Evolutionary conservation across 2,329 filamentous ascomycete genomes (phyloP).

Genomic region (Sarocladium strictum): DNA sequence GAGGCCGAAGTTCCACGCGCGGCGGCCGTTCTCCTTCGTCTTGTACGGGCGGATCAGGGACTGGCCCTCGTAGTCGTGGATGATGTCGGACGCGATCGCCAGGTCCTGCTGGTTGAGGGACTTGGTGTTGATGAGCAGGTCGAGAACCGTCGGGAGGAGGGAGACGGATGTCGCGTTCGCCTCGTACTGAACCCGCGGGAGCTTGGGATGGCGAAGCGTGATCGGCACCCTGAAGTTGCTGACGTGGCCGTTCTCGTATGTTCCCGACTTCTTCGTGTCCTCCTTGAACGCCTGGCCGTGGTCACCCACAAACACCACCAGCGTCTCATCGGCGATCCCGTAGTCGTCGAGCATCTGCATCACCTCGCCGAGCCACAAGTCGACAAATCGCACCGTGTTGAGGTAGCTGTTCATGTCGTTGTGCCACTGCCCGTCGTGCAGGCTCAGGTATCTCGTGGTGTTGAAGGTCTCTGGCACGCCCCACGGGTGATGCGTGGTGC

Average conservation of each 20-base stretch:
- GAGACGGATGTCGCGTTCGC: slow-evolving; percentile 34
- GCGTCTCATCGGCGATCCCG: slow-evolving; percentile 36
- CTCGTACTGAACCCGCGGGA: slow-evolving; percentile 34
- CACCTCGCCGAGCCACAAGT: slow-evolving; percentile 32
- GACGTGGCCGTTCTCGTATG: slow-evolving; percentile 37
- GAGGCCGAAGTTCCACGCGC: slow-evolving; percentile 48
- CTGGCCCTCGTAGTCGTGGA: slow-evolving; percentile 39
- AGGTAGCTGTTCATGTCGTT: slow-evolving; percentile 32
- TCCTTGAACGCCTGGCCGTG: slow-evolving; percentile 36
- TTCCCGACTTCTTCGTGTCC: slow-evolving; percentile 30
- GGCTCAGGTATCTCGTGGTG: slow-evolving; percentile 23
- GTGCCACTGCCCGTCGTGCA: slow-evolving; percentile 10
- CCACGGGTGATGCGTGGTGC: slow-evolving; percentile 38
- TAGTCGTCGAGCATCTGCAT: slow-evolving; percentile 34
- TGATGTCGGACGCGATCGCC: slow-evolving; percentile 29
- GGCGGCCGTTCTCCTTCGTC: slow-evolving; percentile 25
- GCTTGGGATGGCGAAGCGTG: slow-evolving; percentile 33
- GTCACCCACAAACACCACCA: slow-evolving; percentile 40
- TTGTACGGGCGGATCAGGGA: slow-evolving; percentile 37
- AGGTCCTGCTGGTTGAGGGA: slow-evolving; percentile 28
- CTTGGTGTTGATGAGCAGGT: slow-evolving; percentile 33
- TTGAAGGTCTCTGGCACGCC: slow-evolving; percentile 23
- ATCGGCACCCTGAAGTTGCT: slow-evolving; percentile 37
- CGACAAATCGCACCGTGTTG: slow-evolving; percentile 33
- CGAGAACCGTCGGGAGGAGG: slow-evolving; percentile 39